A percentile compares a stretch with the other conserved stretches of the same genome.
phyloP scores from a whole-genome alignment of 176 grass and related monocot species.

The Paspalum notatum region DNA sequence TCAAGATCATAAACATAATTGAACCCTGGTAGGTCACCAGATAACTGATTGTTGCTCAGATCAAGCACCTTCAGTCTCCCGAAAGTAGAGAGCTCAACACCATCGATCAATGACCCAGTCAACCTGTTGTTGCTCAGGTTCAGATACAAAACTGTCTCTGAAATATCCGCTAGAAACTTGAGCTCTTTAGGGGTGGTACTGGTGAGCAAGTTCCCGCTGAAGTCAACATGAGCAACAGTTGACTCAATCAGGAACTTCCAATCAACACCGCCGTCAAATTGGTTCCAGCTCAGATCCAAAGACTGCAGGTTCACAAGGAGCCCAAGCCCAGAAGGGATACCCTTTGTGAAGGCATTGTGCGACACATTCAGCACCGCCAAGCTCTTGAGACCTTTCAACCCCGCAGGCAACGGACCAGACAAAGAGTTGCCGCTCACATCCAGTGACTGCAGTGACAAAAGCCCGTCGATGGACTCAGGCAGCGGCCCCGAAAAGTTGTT shows the following conservation, averaged over 20 bases:
- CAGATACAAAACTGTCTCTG: slow-evolving; percentile 81
- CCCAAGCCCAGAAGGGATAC: slow-evolving; percentile 69
- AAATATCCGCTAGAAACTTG: slow-evolving; percentile 90
- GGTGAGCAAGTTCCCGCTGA: slow-evolving; percentile 82
- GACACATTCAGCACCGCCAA: slow-evolving; percentile 80
- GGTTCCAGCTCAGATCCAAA: slow-evolving; percentile 92
- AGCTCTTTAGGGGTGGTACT: slow-evolving; percentile 78
- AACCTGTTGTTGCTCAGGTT: slow-evolving; percentile 89
- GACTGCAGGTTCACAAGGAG: slow-evolving; percentile 66
- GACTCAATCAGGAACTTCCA: slow-evolving; percentile 97
- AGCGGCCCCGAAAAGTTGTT: slow-evolving; percentile 88
- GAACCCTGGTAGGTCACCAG: slow-evolving; percentile 94
- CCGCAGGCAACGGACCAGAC: slow-evolving; percentile 58
- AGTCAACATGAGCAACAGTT: slow-evolving; percentile 78
- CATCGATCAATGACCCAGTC: slow-evolving; percentile 84
- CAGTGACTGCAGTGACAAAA: slow-evolving; percentile 74
- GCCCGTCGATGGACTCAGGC: slow-evolving; percentile 66
- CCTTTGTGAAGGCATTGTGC: slow-evolving; percentile 78
- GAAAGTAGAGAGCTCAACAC: slow-evolving; percentile 86
- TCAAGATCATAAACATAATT: slow-evolving; percentile 99
- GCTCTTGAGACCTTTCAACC: slow-evolving; percentile 67
- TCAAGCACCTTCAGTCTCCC: slow-evolving; percentile 95
- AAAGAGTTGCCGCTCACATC: slow-evolving; percentile 80
- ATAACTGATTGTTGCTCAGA: slow-evolving; percentile 84
- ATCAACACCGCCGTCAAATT: slow-evolving; percentile 78